Evolutionary conservation across 164 flowering plant genomes (phyloP).

Genomic region (Platanus orientalis): DNA sequence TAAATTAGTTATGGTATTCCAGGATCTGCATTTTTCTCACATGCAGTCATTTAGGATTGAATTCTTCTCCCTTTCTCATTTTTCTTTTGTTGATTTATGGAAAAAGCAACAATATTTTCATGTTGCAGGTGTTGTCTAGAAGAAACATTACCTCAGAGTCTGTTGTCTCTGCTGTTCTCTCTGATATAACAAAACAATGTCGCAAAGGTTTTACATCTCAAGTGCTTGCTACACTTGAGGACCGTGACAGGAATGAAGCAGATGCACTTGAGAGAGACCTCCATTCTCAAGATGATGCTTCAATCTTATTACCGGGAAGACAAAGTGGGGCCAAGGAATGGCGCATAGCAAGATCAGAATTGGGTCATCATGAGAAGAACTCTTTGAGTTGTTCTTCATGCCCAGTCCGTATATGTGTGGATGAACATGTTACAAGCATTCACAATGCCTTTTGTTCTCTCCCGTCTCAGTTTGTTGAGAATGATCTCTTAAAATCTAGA

Average conservation of each 20-base stretch:
- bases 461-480: conserved; percentile 39
- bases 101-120: neutral
- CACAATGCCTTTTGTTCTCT: conserved; percentile 54
- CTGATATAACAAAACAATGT: conserved; percentile 57
- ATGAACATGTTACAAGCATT: conserved; percentile 72
- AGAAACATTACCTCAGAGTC: conserved; percentile 61
- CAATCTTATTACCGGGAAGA: conserved; percentile 78
- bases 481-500: conserved; percentile 31
- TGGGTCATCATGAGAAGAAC: conserved; percentile 39
- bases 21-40: neutral
- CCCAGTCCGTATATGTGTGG: conserved; percentile 70
- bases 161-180: conserved; percentile 38
- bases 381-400: conserved; percentile 60
- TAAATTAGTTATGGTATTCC: neutral
- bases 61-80: neutral
- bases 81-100: conserved; percentile 4
- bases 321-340: conserved; percentile 90
- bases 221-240: conserved; percentile 42
- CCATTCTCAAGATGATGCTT: conserved; percentile 43
- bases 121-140: conserved; percentile 67
- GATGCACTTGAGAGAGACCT: conserved; percentile 52
- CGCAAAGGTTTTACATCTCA: conserved; percentile 42
- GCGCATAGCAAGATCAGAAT: conserved; percentile 78
- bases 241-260: conserved; percentile 54
- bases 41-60: neutral